Evolutionary conservation across 768 basidiomycete species (phyloP).

Genomic region (Cystofilobasidium macerans): DNA sequence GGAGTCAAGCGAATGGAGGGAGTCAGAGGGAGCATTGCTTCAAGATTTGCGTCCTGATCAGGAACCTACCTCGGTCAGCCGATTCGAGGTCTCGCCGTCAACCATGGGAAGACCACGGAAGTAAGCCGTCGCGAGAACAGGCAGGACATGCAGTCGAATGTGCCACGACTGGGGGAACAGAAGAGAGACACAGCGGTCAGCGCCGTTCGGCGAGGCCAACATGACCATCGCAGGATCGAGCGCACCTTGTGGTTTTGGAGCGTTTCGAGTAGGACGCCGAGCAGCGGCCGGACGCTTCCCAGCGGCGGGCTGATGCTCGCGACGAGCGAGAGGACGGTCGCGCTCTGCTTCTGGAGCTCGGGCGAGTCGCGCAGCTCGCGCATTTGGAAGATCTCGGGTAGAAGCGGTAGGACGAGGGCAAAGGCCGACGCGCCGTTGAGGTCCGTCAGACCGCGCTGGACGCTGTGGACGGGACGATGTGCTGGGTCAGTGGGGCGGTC

Average conservation of each 20-base stretch:
- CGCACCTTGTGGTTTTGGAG: slow-evolving; percentile 68
- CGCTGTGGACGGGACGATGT: background rate
- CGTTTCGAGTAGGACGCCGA: slow-evolving; percentile 37
- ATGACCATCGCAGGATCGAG: slow-evolving; percentile 9
- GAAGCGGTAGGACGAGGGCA: slow-evolving; percentile 62
- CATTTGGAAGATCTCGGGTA: slow-evolving; percentile 56
- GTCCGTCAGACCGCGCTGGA: slow-evolving; percentile 50
- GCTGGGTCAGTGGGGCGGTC: slow-evolving; percentile 24
- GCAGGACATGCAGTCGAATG: slow-evolving; percentile 73
- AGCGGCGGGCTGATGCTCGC: slow-evolving; percentile 55
- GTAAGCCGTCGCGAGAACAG: slow-evolving; percentile 81
- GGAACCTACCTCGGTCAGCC: slow-evolving; percentile 57
- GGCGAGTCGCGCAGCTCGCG: slow-evolving; percentile 71
- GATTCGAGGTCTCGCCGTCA: slow-evolving; percentile 53
- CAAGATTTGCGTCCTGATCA: background rate
- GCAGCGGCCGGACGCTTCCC: slow-evolving; percentile 14
- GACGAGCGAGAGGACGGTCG: slow-evolving; percentile 66
- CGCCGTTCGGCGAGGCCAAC: slow-evolving; percentile 1
- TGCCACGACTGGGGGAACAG: slow-evolving; percentile 61
- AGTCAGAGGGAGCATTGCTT: too few species aligned
- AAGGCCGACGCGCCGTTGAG: slow-evolving; percentile 63
- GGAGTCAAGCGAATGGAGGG: too few species aligned
- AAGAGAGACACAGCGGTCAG: slow-evolving; percentile 10
- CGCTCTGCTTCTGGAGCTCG: slow-evolving; percentile 70
- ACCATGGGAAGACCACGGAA: slow-evolving; percentile 76